Evolutionary conservation across 2,329 filamentous ascomycete species (phyloP).

Genomic region (Colletotrichum tabaci): DNA sequence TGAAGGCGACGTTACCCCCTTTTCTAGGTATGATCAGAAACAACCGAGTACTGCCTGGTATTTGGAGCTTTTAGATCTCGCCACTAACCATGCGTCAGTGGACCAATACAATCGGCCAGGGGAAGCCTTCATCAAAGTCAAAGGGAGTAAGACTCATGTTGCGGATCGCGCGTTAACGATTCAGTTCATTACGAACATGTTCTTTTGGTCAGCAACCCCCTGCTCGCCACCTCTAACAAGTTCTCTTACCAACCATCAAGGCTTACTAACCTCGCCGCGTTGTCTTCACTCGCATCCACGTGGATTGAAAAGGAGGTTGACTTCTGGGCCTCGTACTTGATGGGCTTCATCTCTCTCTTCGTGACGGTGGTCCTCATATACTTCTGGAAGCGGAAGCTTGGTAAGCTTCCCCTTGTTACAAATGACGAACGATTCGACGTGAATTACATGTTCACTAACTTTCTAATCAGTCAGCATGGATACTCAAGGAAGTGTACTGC

Average conservation of each 20-base stretch:
- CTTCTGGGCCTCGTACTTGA: background rate
- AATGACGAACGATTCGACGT: too few relatives aligned
- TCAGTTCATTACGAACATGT: background rate
- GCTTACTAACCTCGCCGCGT: background rate
- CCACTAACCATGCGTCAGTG: background rate
- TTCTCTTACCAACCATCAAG: background rate
- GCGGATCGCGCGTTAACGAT: background rate
- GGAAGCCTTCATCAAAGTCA: background rate
- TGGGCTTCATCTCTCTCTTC: background rate
- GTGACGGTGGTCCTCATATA: background rate
- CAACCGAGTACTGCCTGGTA: background rate
- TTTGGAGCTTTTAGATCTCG: background rate
- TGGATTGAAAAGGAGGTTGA: background rate
- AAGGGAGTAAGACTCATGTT: background rate
- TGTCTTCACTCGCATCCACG: background rate
- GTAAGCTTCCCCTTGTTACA: background rate
- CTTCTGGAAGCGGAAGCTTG: background rate
- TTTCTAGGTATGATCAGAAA: background rate
- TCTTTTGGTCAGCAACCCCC: background rate
- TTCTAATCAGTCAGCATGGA: slow-evolving; percentile 3
- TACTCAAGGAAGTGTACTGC: slow-evolving; percentile 62
- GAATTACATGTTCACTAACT: too few relatives aligned
- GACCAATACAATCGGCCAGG: background rate
- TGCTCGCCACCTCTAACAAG: background rate
- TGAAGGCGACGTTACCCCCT: background rate